phyloP scores from a whole-genome alignment of 1,284 basidiomycete species.

The Microbotryum silenes-acaulis region DNA sequence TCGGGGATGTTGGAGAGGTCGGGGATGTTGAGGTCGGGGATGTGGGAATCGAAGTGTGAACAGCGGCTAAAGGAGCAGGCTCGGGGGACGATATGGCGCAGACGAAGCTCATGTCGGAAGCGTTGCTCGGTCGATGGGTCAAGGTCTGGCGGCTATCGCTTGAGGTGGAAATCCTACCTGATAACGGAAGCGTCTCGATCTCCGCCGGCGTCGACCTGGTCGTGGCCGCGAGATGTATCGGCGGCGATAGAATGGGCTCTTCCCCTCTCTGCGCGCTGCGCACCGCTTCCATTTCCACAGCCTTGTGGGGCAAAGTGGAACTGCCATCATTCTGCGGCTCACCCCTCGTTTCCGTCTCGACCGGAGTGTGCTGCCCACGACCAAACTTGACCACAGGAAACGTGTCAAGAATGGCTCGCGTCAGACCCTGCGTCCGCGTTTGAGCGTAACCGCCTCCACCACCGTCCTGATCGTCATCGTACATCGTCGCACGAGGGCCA shows the following conservation, averaged over 20 bases:
- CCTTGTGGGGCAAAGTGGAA: slow-evolving; percentile 1
- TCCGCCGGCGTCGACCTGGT: slow-evolving; percentile 8
- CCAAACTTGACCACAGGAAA: slow-evolving; percentile 87
- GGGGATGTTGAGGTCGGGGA: no score
- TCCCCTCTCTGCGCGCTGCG: slow-evolving; percentile 5
- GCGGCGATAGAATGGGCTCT: no score
- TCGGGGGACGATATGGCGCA: slow-evolving; percentile 1
- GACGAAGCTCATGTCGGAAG: not conserved
- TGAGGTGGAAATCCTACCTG: not conserved
- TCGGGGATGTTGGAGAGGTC: not conserved
- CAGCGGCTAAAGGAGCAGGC: not conserved
- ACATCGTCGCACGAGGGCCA: slow-evolving; percentile 53
- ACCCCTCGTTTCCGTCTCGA: slow-evolving; percentile 1
- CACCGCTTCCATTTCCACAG: slow-evolving; percentile 9
- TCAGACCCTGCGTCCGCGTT: slow-evolving; percentile 67
- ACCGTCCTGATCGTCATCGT: slow-evolving; percentile 11
- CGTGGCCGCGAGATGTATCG: not conserved
- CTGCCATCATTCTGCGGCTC: slow-evolving; percentile 6
- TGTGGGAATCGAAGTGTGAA: not conserved
- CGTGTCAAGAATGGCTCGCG: slow-evolving; percentile 82
- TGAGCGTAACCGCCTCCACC: slow-evolving; percentile 47
- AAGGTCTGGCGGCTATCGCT: not conserved
- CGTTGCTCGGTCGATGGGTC: not conserved
- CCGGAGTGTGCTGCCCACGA: slow-evolving; percentile 10
- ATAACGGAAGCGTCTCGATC: not conserved